phyloP scores from a whole-genome alignment of 805 yeast genomes.

The Crinitomyces ghanaensis region DNA sequence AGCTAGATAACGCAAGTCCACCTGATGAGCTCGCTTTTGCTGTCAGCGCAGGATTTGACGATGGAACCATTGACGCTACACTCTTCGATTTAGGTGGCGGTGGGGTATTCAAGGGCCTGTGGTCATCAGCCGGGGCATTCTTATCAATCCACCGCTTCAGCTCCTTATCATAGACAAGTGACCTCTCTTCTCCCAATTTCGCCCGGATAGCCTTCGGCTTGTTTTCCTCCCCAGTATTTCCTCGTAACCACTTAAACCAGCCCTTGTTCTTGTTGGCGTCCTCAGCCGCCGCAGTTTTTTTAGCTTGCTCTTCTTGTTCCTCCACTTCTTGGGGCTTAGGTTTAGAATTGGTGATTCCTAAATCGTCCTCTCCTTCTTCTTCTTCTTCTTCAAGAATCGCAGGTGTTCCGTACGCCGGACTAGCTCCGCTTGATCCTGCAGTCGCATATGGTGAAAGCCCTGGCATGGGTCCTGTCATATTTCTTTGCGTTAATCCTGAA shows the following conservation, averaged over 20 bases:
- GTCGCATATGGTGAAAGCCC: too few relatives aligned
- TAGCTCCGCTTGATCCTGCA: too few relatives aligned
- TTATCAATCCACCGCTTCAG: constrained; percentile 79
- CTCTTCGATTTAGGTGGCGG: constrained; percentile 47
- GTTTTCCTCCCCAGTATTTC: constrained; percentile 37
- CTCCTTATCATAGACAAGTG: constrained; percentile 71
- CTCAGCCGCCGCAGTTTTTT: constrained; percentile 11
- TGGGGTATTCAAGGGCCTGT: constrained; percentile 51
- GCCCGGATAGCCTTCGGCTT: constrained; percentile 74
- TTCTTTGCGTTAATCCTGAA: too few relatives aligned
- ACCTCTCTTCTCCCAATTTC: constrained; percentile 68
- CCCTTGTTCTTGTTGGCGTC: constrained; percentile 22
- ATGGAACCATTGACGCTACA: constrained; percentile 4
- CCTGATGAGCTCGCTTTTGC: constrained; percentile 9
- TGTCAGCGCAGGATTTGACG: constrained; percentile 4
- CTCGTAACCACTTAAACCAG: constrained; percentile 51
- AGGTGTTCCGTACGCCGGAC: too few relatives aligned
- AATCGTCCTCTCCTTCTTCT: constrained; percentile 14
- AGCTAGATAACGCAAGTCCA: not conserved
- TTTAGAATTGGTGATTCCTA: constrained; percentile 9
- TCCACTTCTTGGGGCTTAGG: constrained; percentile 9
- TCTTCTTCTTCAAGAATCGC: constrained; percentile 9
- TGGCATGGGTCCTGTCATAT: too few relatives aligned
- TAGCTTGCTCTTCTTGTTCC: constrained; percentile 14
- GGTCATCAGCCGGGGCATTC: constrained; percentile 30